A percentile compares a stretch with the other conserved stretches of the same genome.
Evolutionary conservation across 768 basidiomycete species (phyloP).

Genomic region (Hypsizygus marmoreus): DNA sequence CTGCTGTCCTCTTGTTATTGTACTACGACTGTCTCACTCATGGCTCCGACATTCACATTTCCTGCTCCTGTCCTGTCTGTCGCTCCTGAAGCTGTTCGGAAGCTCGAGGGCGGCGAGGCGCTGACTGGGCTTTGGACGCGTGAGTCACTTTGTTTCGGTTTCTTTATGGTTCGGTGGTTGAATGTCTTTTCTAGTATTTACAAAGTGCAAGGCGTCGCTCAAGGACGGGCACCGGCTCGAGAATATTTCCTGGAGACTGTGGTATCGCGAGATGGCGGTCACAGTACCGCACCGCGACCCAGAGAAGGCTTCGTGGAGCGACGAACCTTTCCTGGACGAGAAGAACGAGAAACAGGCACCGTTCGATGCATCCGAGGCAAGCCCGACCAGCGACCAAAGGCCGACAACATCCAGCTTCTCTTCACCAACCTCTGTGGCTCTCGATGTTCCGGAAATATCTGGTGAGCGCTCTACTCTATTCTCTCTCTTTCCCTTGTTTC

Average conservation of each 20-base stretch:
- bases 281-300: constrained; percentile 32
- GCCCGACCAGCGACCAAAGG: not conserved
- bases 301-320: not conserved
- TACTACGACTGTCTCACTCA: constrained; percentile 1
- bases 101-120: constrained; percentile 69
- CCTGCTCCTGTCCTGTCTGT: constrained; percentile 70
- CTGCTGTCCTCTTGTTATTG: constrained; percentile 9
- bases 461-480: constrained; percentile 3
- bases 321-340: constrained; percentile 13
- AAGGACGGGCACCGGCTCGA: constrained; percentile 82
- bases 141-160: constrained; percentile 32
- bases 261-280: constrained; percentile 65
- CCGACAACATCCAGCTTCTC: not conserved
- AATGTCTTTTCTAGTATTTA: constrained; percentile 58
- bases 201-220: constrained; percentile 78
- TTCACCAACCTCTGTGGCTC: not conserved
- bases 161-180: constrained; percentile 4
- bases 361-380: not conserved
- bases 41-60: constrained; percentile 36
- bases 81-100: constrained; percentile 63
- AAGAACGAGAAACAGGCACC: constrained; percentile 7
- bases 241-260: constrained; percentile 87
- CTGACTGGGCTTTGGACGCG: constrained; percentile 69
- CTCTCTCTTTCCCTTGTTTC: not conserved
- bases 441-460: too few relatives aligned